A percentile compares a stretch with the other conserved stretches of the same genome.
phyloP scores from a whole-genome alignment of 495 filamentous ascomycete genomes.

The Aspergillus egyptiacus region DNA sequence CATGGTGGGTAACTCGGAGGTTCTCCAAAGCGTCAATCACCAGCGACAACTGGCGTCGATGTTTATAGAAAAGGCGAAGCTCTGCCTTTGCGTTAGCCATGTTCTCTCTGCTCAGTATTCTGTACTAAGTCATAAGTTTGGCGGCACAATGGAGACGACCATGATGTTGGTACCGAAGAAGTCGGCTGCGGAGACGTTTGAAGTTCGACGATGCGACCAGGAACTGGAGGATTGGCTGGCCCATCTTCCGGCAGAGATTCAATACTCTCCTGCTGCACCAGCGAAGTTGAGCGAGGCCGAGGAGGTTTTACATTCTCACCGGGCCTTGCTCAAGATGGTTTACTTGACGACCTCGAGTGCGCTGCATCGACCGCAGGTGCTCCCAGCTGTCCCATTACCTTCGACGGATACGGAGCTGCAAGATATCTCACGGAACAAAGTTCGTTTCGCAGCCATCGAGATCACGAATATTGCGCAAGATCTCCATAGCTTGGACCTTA shows the following conservation, averaged over 20 bases:
- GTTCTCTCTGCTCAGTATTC: conserved; percentile 84
- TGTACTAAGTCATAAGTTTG: conserved; percentile 74
- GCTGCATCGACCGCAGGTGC: conserved; percentile 79
- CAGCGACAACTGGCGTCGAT: conserved; percentile 72
- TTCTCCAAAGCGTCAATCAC: conserved; percentile 56
- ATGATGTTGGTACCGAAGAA: conserved; percentile 91
- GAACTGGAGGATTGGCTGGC: conserved; percentile 68
- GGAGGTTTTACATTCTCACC: conserved; percentile 62
- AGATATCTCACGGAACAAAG: conserved; percentile 71
- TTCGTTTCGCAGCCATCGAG: conserved; percentile 70
- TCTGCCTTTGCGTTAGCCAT: conserved; percentile 79
- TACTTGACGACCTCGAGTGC: conserved; percentile 83
- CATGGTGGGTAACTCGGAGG: conserved; percentile 59
- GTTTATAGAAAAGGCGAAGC: conserved; percentile 86
- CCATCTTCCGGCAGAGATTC: conserved; percentile 60
- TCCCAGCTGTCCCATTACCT: conserved; percentile 63
- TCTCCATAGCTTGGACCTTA: conserved; percentile 61
- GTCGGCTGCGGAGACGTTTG: conserved; percentile 65
- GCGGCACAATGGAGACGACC: conserved; percentile 68
- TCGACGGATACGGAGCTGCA: conserved; percentile 56
- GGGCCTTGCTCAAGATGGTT: conserved; percentile 78
- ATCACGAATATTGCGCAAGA: conserved; percentile 74
- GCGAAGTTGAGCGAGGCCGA: conserved; percentile 43
- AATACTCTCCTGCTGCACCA: conserved; percentile 46
- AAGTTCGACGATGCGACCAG: conserved; percentile 65